Evolutionary conservation across 116 monocot genomes (phyloP).

Genomic region (Phalaenopsis hybrid): DNA sequence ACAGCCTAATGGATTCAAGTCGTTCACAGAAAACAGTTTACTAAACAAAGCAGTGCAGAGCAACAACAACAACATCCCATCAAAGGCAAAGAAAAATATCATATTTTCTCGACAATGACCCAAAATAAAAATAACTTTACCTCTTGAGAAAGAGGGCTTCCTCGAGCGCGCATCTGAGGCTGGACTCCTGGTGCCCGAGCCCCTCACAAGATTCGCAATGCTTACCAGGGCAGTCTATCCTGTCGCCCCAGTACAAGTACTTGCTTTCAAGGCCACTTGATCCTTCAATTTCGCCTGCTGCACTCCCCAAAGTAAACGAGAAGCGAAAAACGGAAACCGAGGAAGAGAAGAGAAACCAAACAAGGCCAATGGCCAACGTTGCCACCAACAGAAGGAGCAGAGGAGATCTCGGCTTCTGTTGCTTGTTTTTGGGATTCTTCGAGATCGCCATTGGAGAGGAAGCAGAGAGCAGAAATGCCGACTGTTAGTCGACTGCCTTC

Average conservation of each 20-base stretch:
- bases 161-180: conserved; percentile 92
- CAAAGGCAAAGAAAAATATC: not conserved
- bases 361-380: conserved; percentile 8
- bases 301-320: not conserved
- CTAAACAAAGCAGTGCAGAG: no score
- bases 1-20: no score
- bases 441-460: conserved; percentile 40
- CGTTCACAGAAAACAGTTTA: no score
- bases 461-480: not conserved
- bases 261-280: conserved; percentile 32
- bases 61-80: no score
- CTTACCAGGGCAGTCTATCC: conserved; percentile 89
- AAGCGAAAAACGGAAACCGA: conserved; percentile 13
- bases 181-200: conserved; percentile 91
- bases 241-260: conserved; percentile 83
- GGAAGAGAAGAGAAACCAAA: conserved; percentile 29
- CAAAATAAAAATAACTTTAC: conserved; percentile 15
- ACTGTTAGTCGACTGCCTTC: no score
- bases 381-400: conserved; percentile 23
- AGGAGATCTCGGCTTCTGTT: conserved; percentile 31
- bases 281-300: conserved; percentile 3
- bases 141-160: conserved; percentile 79
- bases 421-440: conserved; percentile 32
- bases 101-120: not conserved
- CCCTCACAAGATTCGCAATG: conserved; percentile 87